Base-by-base conservation (phyloP, 305 asterid genomes). In the Andrographis paniculata region DNA sequence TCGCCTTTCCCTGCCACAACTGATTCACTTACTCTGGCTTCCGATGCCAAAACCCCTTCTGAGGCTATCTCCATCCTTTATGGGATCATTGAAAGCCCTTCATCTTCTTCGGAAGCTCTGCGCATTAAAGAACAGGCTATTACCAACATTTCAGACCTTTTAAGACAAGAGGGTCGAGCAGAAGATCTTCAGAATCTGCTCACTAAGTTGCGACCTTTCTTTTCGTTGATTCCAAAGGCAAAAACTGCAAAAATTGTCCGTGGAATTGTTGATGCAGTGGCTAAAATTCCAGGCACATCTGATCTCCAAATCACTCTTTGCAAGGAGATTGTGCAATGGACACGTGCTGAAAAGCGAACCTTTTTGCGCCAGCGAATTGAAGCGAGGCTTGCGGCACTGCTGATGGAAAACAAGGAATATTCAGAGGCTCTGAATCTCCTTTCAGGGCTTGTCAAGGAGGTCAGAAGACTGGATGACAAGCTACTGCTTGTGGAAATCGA, bases 191-290 rank as follows among this genome's bases (percentile, higher is more conserved):
- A 58, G 47, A 48, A 52, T 52, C 80, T 78, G 17, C 65, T 78
- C 6, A 62, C 74, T 14, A 67, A 67, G 49, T 53, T 78, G 31
- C 66, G 76, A 9, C 84, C 87, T 11, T 78, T 66, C 74, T 78
- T 78, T 60, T 62, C 80, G 31, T 51, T 78, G 61, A 78, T 78
- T 52, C 84, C 87, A 6, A 78, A 78, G 61, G 87, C 87, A 15
- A 78, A 78, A 68, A 78, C 83, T 48, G 87, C 87, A 13, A 78
- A 78, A 60, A 71, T 78, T 12, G 87, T 78, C 23, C 78, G 87
- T 17, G 57, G 52, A 13, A 65, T 78, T 23, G 58, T 78, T 28
- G 87, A 78, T 45, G 52, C 87, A 33, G 80, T 78, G 16, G 78
- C 80, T 45, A 78, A 78, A 59, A 70, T 78, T 18, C 87, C 87